These are phyloP conservation scores for Lipomyces lipofer DNA, from an alignment of 805 yeast species.

Conservation along the genomic window DNA sequence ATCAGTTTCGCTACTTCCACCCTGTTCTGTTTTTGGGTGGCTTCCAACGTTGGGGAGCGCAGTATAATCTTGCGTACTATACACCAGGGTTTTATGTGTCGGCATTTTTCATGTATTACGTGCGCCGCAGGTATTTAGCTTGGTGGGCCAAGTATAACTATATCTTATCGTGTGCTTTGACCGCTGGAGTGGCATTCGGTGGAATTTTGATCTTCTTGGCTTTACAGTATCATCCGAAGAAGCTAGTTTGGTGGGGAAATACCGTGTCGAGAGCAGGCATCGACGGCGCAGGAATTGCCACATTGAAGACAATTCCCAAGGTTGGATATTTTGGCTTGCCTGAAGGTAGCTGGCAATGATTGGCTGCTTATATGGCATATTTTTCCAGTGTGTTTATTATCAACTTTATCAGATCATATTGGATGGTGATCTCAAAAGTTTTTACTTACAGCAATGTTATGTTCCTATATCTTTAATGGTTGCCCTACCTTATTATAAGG, in stretches of 20 bases:
- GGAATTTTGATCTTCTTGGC: slow-evolving; percentile 58
- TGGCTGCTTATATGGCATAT: too few relatives aligned
- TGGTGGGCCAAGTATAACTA: slow-evolving; percentile 81
- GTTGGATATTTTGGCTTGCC: slow-evolving; percentile 16
- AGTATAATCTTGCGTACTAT: slow-evolving; percentile 70
- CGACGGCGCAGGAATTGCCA: slow-evolving; percentile 12
- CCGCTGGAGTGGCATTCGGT: slow-evolving; percentile 65
- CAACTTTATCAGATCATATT: too few relatives aligned
- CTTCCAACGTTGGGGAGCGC: slow-evolving; percentile 18
- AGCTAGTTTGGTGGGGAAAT: slow-evolving; percentile 68
- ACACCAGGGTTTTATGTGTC: slow-evolving; percentile 69
- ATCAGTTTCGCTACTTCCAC: slow-evolving; percentile 48
- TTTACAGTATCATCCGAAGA: slow-evolving; percentile 44
- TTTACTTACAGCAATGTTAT: too few relatives aligned
- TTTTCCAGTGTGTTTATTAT: too few relatives aligned
- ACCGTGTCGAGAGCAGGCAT: slow-evolving; percentile 26
- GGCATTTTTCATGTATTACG: slow-evolving; percentile 54
- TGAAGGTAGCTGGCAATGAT: slow-evolving; percentile 11
- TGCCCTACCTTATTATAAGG: too few relatives aligned
- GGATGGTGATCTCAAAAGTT: too few relatives aligned
- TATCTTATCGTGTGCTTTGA: slow-evolving; percentile 62
- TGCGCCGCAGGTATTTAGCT: slow-evolving; percentile 53
- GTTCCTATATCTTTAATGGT: too few relatives aligned
- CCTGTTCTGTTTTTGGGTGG: slow-evolving; percentile 62
- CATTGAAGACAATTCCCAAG: slow-evolving; percentile 5